Conservation (phyloP, 2,329 filamentous ascomycete species). For the Zymoseptoria ardabiliae region DNA sequence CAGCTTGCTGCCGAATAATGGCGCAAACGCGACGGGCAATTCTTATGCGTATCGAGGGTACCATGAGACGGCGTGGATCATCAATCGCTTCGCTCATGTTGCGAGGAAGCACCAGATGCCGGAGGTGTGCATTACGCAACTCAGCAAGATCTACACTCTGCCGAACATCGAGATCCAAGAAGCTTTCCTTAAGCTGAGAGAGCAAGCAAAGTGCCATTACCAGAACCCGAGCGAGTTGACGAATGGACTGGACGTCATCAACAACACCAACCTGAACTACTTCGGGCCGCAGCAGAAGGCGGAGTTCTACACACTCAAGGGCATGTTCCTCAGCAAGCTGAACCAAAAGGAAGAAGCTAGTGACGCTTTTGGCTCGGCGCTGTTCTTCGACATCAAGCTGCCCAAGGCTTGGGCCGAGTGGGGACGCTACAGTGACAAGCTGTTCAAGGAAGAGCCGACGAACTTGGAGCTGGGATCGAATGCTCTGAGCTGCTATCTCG, state of each 20-base stretch:
- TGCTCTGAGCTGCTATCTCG: constrained; percentile 90
- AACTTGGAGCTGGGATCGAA: constrained; percentile 81
- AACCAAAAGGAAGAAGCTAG: constrained; percentile 86
- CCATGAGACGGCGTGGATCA: constrained; percentile 99
- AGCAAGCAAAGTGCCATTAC: constrained; percentile 98
- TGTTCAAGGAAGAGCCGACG: constrained; percentile 83
- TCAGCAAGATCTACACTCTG: constrained; percentile 95
- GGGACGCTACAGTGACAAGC: constrained; percentile 95
- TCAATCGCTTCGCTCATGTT: constrained; percentile 96
- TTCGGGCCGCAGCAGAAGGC: constrained; percentile 94
- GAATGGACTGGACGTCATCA: constrained; percentile 93
- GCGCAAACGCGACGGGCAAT: constrained; percentile 71
- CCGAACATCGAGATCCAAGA: constrained; percentile 99
- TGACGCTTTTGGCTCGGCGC: constrained; percentile 84
- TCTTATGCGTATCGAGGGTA: constrained; percentile 96
- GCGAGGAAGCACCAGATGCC: constrained; percentile 93
- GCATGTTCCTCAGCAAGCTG: constrained; percentile 96
- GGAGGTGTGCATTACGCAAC: constrained; percentile 93
- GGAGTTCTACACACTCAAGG: constrained; percentile 98
- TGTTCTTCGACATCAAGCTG: constrained; percentile 92
- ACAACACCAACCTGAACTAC: constrained; percentile 98
- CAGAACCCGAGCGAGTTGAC: constrained; percentile 89
- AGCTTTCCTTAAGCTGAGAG: constrained; percentile 94
- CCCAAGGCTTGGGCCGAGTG: constrained; percentile 99
- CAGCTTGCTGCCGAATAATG: constrained; percentile 70